A percentile compares a stretch with the other conserved stretches of the same genome.
These are phyloP conservation scores for Monosporascus sp. DNA, from an alignment of 2,329 filamentous ascomycete genomes.

Conservation along the genomic window DNA sequence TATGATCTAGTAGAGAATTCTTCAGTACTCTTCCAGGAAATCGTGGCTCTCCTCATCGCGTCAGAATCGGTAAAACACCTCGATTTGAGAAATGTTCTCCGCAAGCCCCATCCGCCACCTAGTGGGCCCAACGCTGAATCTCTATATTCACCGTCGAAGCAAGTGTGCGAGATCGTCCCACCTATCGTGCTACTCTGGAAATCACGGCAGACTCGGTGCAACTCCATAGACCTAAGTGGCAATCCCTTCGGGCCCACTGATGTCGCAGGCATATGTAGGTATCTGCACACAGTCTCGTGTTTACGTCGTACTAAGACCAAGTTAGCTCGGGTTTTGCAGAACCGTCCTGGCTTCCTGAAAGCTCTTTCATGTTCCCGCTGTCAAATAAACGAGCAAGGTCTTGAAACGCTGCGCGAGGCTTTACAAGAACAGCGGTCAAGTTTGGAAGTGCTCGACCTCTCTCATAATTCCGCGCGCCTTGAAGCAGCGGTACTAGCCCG, in stretches of 20 bases:
- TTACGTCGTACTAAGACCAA: conserved; percentile 2
- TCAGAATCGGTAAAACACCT: conserved; percentile 51
- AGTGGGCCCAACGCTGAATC: conserved; percentile 11
- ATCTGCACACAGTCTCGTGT: too few species aligned
- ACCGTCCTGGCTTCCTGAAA: conserved; percentile 33
- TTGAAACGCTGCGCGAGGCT: conserved; percentile 42
- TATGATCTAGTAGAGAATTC: conserved; percentile 43
- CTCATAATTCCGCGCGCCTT: conserved; percentile 46
- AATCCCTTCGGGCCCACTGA: conserved; percentile 42
- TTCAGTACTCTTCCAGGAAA: conserved; percentile 48
- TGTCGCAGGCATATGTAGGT: conserved; percentile 43
- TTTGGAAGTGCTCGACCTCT: conserved; percentile 45
- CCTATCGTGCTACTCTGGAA: conserved; percentile 46
- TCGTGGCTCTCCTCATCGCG: conserved; percentile 50
- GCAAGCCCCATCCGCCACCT: conserved; percentile 13
- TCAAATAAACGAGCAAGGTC: conserved; percentile 41
- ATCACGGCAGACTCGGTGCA: conserved; percentile 42
- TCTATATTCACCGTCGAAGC: conserved; percentile 3
- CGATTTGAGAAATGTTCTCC: conserved; percentile 41
- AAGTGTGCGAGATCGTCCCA: conserved; percentile 35
- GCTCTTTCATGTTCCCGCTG: conserved; percentile 47
- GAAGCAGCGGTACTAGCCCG: conserved; percentile 40
- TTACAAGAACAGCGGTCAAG: conserved; percentile 39
- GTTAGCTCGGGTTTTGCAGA: conserved; percentile 22
- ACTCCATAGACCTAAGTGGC: conserved; percentile 44